These are phyloP conservation scores for Penicillium desertorum DNA, from an alignment of 495 filamentous ascomycete species.

Conservation along the genomic window DNA sequence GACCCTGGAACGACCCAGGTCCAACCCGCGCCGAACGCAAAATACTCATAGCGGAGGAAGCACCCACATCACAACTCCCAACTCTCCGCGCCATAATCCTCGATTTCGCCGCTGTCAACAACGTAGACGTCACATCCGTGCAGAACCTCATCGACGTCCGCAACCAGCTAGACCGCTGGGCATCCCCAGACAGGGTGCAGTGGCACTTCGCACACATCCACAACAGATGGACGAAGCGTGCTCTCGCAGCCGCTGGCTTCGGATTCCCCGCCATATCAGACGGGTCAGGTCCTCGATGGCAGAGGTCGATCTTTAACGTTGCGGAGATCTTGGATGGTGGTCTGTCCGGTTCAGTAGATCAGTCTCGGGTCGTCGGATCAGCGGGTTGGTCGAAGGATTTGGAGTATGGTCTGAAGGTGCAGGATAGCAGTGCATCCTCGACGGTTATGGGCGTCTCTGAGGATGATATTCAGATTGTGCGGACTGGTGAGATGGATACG, in stretches of 20 bases:
- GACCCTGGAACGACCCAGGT: slow-evolving; percentile 93
- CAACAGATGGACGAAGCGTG: slow-evolving; percentile 94
- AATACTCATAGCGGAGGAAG: slow-evolving; percentile 17
- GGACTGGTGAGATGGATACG: neutral
- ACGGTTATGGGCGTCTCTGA: slow-evolving; percentile 20
- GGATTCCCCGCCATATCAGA: slow-evolving; percentile 58
- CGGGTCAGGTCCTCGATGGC: slow-evolving; percentile 49
- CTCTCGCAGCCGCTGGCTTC: slow-evolving; percentile 84
- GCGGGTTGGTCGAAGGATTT: slow-evolving; percentile 38
- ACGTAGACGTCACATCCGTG: slow-evolving; percentile 87
- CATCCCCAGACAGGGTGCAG: slow-evolving; percentile 75
- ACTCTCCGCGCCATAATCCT: slow-evolving; percentile 80
- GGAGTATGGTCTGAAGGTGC: slow-evolving; percentile 38
- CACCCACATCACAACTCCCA: slow-evolving; percentile 56
- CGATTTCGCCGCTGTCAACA: slow-evolving; percentile 90
- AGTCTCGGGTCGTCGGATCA: neutral
- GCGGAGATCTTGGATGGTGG: slow-evolving; percentile 70
- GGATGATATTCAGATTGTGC: slow-evolving; percentile 11
- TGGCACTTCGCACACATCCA: slow-evolving; percentile 92
- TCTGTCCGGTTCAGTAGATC: neutral
- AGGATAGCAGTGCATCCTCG: slow-evolving; percentile 7
- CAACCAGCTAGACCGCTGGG: slow-evolving; percentile 88
- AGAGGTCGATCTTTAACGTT: slow-evolving; percentile 89
- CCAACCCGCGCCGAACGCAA: slow-evolving; percentile 56
- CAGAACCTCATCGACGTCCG: slow-evolving; percentile 94